Evolutionary conservation across 306 rosid species (phyloP), one percentile per base, ranked within the genome.

Genomic region (Cicer yamashitae): DNA sequence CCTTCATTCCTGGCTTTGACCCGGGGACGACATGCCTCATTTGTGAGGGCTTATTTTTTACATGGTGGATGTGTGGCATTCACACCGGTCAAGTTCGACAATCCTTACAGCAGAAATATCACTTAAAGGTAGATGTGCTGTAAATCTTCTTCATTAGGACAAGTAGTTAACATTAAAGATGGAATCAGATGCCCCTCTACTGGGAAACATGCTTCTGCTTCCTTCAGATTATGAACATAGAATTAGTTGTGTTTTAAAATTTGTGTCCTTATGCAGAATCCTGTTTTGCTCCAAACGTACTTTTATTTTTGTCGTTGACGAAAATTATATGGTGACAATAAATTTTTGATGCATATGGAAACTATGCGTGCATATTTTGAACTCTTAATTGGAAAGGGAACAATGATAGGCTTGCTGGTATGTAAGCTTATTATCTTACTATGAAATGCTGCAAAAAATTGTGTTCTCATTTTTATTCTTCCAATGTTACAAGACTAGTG

Each of bases 21-120:
- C 96, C 93, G 0, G 88, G 86, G 60, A 86, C 94, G 10, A 18
- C 87, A 41, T 89, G 90, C 75, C 98, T 96, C 71, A 63, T 96
- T 41, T 67, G 85, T 11, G 99, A 96, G 91, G 96, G 99, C 45
- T 87, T 92, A 60, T 58, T 96, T 17, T 96, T 96, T 82, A 84
- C 96, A 40, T 96, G 99, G 99, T 92, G 99, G 99, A 90, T 96
- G 94, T 96, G 98, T 67, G 98, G 98, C 70, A 89, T 89, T 64
- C 90, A 92, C 77, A 89, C 92, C 40, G 99, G 99, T 81, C 91
- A 88, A 74, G 86, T 86, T 80, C 89, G 99, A 63, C 99, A 96
- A 82, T 30, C 93, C 51, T 82, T 96, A 10, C 99, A 96, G 84
- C 90, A 92, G 88, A 89, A 96, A 60, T 96, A 96, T 82, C 99